Evolutionary conservation across 1,284 basidiomycete species (phyloP).

Genomic region (Ganoderma lingzhi): DNA sequence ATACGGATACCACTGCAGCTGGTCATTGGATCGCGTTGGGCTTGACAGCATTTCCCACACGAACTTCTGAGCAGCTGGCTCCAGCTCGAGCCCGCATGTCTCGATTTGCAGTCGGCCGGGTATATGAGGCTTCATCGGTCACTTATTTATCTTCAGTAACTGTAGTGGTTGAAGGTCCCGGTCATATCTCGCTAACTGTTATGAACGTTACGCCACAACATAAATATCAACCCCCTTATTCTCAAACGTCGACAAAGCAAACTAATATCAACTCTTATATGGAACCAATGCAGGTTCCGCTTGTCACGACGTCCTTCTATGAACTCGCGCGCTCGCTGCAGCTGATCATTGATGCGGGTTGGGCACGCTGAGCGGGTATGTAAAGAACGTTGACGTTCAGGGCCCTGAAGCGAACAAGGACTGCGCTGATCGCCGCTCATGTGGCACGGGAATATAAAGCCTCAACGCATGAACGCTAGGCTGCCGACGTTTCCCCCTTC

Average conservation of each 20-base stretch:
- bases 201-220: too few species aligned
- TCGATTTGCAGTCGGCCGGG: too few species aligned
- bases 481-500: background rate
- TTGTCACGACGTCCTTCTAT: background rate
- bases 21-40: background rate
- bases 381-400: background rate
- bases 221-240: too few species aligned
- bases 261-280: background rate
- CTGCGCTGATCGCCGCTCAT: conserved; percentile 3
- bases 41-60: background rate
- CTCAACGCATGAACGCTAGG: background rate
- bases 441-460: background rate
- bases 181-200: too few species aligned
- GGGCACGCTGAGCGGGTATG: background rate
- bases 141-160: too few species aligned
- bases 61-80: too few species aligned
- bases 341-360: background rate
- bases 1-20: background rate
- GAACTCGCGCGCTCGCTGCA: background rate
- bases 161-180: too few species aligned
- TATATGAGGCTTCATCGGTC: too few species aligned
- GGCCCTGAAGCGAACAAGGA: conserved; percentile 1
- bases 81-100: too few species aligned
- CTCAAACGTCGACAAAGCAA: background rate
- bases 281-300: background rate